phyloP scores from a whole-genome alignment of 73 alveolate species.

The Paraurostyla sp. region DNA sequence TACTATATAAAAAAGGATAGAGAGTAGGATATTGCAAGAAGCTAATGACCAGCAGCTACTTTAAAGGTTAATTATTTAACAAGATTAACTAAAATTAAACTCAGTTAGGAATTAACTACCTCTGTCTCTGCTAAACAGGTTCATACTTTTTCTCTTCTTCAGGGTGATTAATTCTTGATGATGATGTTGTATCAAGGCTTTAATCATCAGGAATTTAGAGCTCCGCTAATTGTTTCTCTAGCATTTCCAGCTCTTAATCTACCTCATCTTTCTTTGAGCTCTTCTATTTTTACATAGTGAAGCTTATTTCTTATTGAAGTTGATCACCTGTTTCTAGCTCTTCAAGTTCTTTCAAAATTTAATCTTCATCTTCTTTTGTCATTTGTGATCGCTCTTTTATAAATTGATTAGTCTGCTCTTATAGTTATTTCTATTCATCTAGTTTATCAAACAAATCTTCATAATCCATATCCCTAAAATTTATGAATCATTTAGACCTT shows the following conservation, averaged over 20 bases:
- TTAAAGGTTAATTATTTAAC: background rate
- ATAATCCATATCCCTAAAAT: slow-evolving; percentile 31
- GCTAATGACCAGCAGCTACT: background rate
- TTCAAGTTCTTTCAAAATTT: background rate
- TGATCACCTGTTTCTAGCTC: slow-evolving; percentile 1
- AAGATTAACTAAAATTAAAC: background rate
- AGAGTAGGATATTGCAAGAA: slow-evolving; percentile 57
- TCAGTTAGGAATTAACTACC: background rate
- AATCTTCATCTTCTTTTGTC: slow-evolving; percentile 25
- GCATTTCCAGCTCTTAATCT: background rate
- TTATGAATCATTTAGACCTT: background rate
- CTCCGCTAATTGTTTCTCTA: background rate
- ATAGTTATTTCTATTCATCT: slow-evolving; percentile 3
- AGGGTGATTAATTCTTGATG: background rate
- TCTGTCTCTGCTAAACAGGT: too few species aligned
- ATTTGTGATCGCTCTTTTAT: background rate
- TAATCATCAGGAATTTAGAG: background rate
- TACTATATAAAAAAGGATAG: slow-evolving; percentile 76
- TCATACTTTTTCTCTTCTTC: too few species aligned
- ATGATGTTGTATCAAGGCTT: background rate
- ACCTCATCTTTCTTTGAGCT: background rate
- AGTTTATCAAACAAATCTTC: slow-evolving; percentile 52
- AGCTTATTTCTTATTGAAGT: background rate
- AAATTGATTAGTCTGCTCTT: background rate
- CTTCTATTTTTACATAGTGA: background rate